Conservation (phyloP, 768 basidiomycete genomes). For the Kwoniella pini region DNA sequence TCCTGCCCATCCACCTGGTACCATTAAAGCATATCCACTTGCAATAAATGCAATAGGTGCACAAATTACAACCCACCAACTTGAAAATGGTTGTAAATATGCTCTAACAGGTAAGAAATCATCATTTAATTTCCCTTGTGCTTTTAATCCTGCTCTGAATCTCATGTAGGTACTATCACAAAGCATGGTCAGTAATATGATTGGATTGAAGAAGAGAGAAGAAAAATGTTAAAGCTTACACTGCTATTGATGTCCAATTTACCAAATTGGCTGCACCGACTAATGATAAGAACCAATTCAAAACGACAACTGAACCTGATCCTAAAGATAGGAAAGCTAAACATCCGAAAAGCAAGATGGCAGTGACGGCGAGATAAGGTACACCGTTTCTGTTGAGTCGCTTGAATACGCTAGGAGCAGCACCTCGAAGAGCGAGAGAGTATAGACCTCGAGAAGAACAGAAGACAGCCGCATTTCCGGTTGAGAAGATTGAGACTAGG, state of each 20-base stretch:
- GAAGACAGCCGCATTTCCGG: constrained; percentile 14
- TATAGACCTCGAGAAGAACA: constrained; percentile 19
- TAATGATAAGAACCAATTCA: constrained; percentile 25
- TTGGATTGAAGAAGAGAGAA: too few species aligned
- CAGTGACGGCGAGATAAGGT: constrained; percentile 25
- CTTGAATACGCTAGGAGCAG: constrained; percentile 23
- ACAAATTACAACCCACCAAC: constrained; percentile 18
- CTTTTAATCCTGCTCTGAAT: constrained; percentile 37
- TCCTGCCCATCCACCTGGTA: constrained; percentile 16
- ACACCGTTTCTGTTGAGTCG: constrained; percentile 26
- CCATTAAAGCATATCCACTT: constrained; percentile 27
- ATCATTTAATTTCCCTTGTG: constrained; percentile 23
- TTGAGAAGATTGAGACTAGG: constrained; percentile 17
- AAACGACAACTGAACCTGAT: constrained; percentile 16
- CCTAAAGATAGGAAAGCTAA: constrained; percentile 30
- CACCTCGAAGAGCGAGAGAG: constrained; percentile 14
- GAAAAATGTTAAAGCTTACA: constrained; percentile 2
- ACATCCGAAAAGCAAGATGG: constrained; percentile 19
- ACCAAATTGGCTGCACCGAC: constrained; percentile 36
- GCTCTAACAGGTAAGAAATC: constrained; percentile 21
- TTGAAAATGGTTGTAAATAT: constrained; percentile 15
- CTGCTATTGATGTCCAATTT: constrained; percentile 30
- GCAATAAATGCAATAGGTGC: constrained; percentile 20
- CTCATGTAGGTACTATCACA: constrained; percentile 36
- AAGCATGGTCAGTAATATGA: too few species aligned